These are phyloP conservation scores for Gastrodia elata DNA, from an alignment of 106 monocot genomes.

Conservation along the genomic window DNA sequence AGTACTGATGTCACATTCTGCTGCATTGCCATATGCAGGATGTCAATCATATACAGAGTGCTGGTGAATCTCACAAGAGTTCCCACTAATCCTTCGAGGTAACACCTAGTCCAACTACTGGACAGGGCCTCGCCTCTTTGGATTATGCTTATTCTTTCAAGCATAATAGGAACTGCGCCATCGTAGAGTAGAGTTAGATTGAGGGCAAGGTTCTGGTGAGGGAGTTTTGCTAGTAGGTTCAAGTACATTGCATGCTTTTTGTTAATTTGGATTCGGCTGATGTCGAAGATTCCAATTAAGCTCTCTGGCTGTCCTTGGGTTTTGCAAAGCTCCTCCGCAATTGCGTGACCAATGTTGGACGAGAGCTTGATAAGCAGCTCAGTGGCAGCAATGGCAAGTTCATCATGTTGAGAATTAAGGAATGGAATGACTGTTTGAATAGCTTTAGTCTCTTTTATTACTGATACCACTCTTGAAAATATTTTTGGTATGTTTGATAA, in stretches of 20 bases:
- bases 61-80: constrained; percentile 53
- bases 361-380: constrained; percentile 41
- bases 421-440: constrained; percentile 29
- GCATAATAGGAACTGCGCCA: constrained; percentile 19
- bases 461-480: constrained; percentile 23
- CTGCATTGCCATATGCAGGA: constrained; percentile 31
- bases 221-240: constrained; percentile 46
- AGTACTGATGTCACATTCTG: constrained; percentile 30
- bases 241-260: constrained; percentile 30
- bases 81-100: constrained; percentile 59
- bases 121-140: constrained; percentile 22
- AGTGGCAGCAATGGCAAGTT: constrained; percentile 23
- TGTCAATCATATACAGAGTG: constrained; percentile 35
- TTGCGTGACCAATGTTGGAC: constrained; percentile 35
- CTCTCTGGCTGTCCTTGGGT: constrained; percentile 32
- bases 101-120: constrained; percentile 17
- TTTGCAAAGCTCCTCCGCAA: constrained; percentile 49
- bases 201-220: constrained; percentile 36
- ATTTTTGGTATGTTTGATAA: constrained; percentile 22
- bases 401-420: constrained; percentile 23
- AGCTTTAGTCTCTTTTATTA: constrained; percentile 24
- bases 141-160: constrained; percentile 28
- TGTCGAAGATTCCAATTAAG: constrained; percentile 24
- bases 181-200: constrained; percentile 34
- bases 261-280: constrained; percentile 17